Conservation (phyloP, 2,329 filamentous ascomycete species). For the Trichoderma asperellum region DNA sequence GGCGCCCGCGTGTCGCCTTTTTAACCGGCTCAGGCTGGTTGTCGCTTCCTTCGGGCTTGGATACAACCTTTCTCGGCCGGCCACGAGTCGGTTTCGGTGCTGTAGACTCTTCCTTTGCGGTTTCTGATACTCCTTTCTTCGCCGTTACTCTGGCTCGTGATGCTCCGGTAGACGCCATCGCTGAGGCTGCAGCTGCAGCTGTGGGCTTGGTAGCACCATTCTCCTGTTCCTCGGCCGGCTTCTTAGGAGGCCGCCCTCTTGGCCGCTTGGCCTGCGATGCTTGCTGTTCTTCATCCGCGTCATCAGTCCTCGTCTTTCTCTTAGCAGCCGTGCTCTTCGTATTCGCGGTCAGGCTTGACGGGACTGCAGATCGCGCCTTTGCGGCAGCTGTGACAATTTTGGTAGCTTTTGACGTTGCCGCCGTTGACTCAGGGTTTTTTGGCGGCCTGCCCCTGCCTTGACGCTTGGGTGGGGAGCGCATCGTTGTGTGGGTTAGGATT, state of each 20-base stretch:
- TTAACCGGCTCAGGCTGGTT: conserved; percentile 38
- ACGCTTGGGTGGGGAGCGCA: conserved; percentile 65
- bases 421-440: conserved; percentile 43
- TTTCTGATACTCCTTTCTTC: conserved; percentile 37
- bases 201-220: conserved; percentile 29
- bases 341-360: conserved; percentile 38
- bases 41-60: conserved; percentile 32
- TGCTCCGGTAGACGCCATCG: conserved; percentile 32
- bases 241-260: conserved; percentile 52
- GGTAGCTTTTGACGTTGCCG: conserved; percentile 44
- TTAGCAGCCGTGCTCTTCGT: conserved; percentile 44
- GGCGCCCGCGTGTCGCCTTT: conserved; percentile 39
- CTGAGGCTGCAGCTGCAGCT: conserved; percentile 31
- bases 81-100: conserved; percentile 48
- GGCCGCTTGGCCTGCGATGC: conserved; percentile 43
- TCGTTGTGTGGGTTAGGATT: conserved; percentile 21
- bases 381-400: conserved; percentile 55
- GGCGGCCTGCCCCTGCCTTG: conserved; percentile 58
- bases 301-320: conserved; percentile 60
- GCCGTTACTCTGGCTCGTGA: conserved; percentile 37
- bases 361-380: conserved; percentile 44
- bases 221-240: conserved; percentile 35
- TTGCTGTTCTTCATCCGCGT: conserved; percentile 50
- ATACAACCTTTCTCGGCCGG: conserved; percentile 48
- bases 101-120: conserved; percentile 34